Base-by-base conservation (phyloP, 148 eudicot genomes). In the Heliosperma pusillum region DNA sequence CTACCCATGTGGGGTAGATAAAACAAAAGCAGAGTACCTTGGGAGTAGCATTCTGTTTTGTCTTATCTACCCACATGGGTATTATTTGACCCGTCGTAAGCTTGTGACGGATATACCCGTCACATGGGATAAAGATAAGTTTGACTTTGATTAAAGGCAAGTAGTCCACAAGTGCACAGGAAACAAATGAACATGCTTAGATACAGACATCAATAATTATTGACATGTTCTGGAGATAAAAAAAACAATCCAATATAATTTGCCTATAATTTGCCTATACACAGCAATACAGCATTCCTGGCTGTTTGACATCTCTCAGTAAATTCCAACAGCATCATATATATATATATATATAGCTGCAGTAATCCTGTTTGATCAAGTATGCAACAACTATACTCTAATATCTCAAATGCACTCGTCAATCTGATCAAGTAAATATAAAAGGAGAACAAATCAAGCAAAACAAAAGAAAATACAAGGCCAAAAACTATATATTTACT, bases 401-500 rank as follows among this genome's bases (percentile, higher is more conserved):
- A 1, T 50, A 50, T 12, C 55, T 16, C 55, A 36, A 36, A 36
- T 10, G 42, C 42, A 5, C 42, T 36, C 42, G 42, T 36, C 8
- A 13, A 50, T 12, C 55, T 17, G 17, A 50, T 50, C 55, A 50
- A 50, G 55, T 50, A 50, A 50, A 16, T 50, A 50, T 50, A 16
- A 50, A 50, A 12, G 16, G 17, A 50, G 3, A 16, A 50, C 55
- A 50, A 50, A 50, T 50, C 55, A 50, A 50, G 55, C 16, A 50
- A 11, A 5, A 5, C 0, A 50, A 50, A 50, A 50, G 55, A 4
- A 61, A 26, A 22, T 62, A 19, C 27, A 16, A 61, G 15, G 47
- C 69, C 69, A 67, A 62, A 62, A 47, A 53, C 76, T 72, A 40
- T 56, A 73, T 74, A 80, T 76, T 62, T 74, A 75, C 27, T 33